Evolutionary conservation across 2,329 filamentous ascomycete genomes (phyloP).

Genomic region (Albophoma yamanashiensis): DNA sequence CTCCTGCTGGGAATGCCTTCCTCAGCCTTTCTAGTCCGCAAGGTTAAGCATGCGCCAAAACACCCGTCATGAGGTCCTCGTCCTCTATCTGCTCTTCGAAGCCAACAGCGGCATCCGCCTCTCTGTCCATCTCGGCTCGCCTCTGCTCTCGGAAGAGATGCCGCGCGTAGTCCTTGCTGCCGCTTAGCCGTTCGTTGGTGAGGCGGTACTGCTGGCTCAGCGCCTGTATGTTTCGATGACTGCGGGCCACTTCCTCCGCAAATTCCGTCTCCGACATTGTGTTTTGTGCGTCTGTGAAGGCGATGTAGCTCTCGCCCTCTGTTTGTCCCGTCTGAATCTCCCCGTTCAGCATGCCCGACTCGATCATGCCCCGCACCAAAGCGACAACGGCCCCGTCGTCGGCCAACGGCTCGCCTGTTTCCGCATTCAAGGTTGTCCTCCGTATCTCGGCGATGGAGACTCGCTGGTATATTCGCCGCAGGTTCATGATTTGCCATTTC

Average conservation of each 20-base stretch:
- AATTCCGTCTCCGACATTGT: constrained; percentile 40
- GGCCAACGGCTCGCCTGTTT: constrained; percentile 34
- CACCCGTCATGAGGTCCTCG: constrained; percentile 49
- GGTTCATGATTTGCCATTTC: constrained; percentile 61
- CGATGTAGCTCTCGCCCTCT: constrained; percentile 34
- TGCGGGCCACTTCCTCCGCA: constrained; percentile 30
- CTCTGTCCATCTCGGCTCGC: constrained; percentile 30
- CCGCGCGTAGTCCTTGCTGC: constrained; percentile 46
- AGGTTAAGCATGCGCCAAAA: constrained; percentile 12
- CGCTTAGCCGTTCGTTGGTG: constrained; percentile 42
- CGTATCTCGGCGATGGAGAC: constrained; percentile 44
- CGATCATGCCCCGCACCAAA: constrained; percentile 46
- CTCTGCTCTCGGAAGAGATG: constrained; percentile 34
- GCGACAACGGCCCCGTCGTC: constrained; percentile 31
- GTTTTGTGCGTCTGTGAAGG: constrained; percentile 33
- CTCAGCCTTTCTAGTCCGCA: background rate
- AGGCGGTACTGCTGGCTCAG: constrained; percentile 37
- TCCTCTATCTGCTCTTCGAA: constrained; percentile 43
- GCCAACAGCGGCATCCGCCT: constrained; percentile 20
- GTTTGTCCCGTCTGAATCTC: constrained; percentile 34
- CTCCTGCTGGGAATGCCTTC: background rate
- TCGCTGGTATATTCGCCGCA: constrained; percentile 61
- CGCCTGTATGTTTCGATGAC: constrained; percentile 29
- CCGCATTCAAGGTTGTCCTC: constrained; percentile 39
- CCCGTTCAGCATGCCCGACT: constrained; percentile 39